phyloP scores from a whole-genome alignment of 768 basidiomycete genomes.

The Sarcomyxa edulis region DNA sequence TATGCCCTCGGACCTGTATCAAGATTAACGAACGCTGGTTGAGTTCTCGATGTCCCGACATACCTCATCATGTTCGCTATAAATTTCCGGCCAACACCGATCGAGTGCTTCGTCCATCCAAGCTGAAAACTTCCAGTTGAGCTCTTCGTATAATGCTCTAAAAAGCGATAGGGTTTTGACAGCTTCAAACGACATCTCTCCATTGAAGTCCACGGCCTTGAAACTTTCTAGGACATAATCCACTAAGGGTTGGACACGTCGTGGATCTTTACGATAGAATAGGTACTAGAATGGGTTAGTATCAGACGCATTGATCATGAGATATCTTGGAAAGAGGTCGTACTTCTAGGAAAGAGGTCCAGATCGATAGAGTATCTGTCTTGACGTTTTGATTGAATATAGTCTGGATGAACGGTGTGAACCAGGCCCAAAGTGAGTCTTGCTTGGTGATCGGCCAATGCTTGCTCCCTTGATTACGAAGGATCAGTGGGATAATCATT shows the following conservation, averaged over 20 bases:
- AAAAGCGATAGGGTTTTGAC: constrained; percentile 65
- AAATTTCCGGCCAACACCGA: constrained; percentile 65
- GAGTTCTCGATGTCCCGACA: constrained; percentile 12
- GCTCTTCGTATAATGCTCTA: constrained; percentile 65
- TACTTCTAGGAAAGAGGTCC: constrained; percentile 79
- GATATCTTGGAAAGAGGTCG: constrained; percentile 8
- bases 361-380: constrained; percentile 74
- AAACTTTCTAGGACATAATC: constrained; percentile 67
- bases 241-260: constrained; percentile 74
- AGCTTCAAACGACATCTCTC: constrained; percentile 79
- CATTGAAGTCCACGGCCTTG: constrained; percentile 65
- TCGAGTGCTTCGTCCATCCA: constrained; percentile 70
- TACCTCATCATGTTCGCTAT: constrained; percentile 78
- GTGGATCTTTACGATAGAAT: constrained; percentile 77
- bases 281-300: too few species aligned
- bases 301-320: too few species aligned
- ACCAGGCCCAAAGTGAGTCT: constrained; percentile 74
- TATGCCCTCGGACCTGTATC: constrained; percentile 62
- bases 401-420: constrained; percentile 56
- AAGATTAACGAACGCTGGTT: constrained; percentile 4
- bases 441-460: constrained; percentile 81
- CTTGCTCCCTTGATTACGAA: constrained; percentile 33
- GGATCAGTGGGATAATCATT: too few species aligned
- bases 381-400: constrained; percentile 71
- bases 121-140: constrained; percentile 75